phyloP scores from a whole-genome alignment of 1,284 basidiomycete genomes.

The Rhodotorula mucilaginosa region DNA sequence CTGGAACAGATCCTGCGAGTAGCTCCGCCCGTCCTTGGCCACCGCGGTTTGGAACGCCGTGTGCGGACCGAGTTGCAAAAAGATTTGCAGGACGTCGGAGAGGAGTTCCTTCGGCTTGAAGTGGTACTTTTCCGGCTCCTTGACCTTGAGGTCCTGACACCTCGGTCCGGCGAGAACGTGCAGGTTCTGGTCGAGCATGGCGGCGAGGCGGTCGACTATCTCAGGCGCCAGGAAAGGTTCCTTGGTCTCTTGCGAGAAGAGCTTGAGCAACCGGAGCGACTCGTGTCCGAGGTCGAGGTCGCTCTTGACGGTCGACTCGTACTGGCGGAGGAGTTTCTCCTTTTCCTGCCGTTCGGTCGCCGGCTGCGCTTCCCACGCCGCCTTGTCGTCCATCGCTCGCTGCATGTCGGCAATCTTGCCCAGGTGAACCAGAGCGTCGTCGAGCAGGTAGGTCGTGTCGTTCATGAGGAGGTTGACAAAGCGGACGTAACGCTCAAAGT shows the following conservation, averaged over 20 bases:
- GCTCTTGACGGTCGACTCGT: conserved; percentile 78
- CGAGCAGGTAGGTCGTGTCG: conserved; percentile 97
- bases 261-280: conserved; percentile 82
- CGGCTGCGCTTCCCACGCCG: conserved; percentile 65
- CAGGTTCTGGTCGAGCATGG: conserved; percentile 95
- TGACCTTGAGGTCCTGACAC: conserved; percentile 74
- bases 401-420: conserved; percentile 84
- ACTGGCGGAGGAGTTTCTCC: conserved; percentile 69
- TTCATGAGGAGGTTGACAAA: conserved; percentile 99
- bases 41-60: conserved; percentile 82
- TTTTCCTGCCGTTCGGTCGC: conserved; percentile 75
- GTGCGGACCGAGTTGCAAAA: conserved; percentile 80
- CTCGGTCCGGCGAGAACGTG: conserved; percentile 83
- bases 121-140: conserved; percentile 81
- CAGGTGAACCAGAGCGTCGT: conserved; percentile 88
- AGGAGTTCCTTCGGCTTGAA: conserved; percentile 84
- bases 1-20: conserved; percentile 79
- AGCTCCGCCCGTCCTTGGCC: conserved; percentile 88
- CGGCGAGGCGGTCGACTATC: conserved; percentile 91
- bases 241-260: conserved; percentile 88
- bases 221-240: conserved; percentile 94
- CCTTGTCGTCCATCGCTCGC: conserved; percentile 72
- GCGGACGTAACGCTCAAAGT: conserved; percentile 85
- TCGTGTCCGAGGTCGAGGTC: conserved; percentile 84
- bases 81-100: conserved; percentile 85